A percentile compares a stretch with the other conserved stretches of the same genome.
These are phyloP conservation scores for Starmera quercuum DNA, from an alignment of 805 yeast species.

Conservation along the genomic window DNA sequence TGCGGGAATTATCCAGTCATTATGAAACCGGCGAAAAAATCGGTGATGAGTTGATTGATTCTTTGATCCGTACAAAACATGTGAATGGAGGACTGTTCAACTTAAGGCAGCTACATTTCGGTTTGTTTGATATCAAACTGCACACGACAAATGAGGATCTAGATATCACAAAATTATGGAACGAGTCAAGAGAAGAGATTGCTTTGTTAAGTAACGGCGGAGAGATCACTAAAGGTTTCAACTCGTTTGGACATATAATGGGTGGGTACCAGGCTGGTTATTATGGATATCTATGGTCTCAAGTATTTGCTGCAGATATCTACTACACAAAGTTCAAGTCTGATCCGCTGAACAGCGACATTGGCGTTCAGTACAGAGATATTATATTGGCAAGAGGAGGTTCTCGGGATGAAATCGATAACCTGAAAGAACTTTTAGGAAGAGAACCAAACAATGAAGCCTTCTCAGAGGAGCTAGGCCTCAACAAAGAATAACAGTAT, in stretches of 20 bases:
- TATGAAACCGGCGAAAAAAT: constrained; percentile 51
- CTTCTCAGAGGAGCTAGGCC: constrained; percentile 61
- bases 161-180: constrained; percentile 56
- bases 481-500: constrained; percentile 8
- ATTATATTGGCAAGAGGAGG: constrained; percentile 67
- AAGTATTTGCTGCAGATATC: constrained; percentile 80
- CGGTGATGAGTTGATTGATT: constrained; percentile 46
- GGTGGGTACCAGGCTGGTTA: constrained; percentile 83
- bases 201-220: constrained; percentile 51
- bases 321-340: constrained; percentile 60
- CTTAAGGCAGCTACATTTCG: constrained; percentile 73
- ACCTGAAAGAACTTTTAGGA: constrained; percentile 59
- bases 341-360: constrained; percentile 56
- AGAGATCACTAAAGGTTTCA: constrained; percentile 53
- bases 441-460: constrained; percentile 71
- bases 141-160: constrained; percentile 43
- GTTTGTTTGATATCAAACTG: constrained; percentile 65
- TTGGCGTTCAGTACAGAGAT: constrained; percentile 66
- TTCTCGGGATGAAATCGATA: constrained; percentile 58
- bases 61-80: constrained; percentile 57
- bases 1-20: constrained; percentile 56
- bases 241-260: constrained; percentile 71
- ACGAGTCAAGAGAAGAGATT: constrained; percentile 53
- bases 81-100: constrained; percentile 70
- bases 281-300: constrained; percentile 82